Evolutionary conservation across 2,329 filamentous ascomycete genomes (phyloP).

Genomic region (Venturia aucupariae): DNA sequence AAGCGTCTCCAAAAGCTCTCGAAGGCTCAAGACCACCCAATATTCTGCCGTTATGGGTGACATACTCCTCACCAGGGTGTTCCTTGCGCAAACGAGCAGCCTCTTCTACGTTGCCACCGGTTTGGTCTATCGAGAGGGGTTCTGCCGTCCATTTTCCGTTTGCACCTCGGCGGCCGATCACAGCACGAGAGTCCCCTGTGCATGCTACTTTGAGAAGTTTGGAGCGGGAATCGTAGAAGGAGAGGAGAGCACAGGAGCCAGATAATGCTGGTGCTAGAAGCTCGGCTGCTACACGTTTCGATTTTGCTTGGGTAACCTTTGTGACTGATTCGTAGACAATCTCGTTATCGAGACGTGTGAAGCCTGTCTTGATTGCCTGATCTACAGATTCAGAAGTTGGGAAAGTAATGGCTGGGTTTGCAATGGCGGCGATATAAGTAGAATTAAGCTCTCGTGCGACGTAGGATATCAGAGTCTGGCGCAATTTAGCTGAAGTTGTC

Average conservation of each 20-base stretch:
- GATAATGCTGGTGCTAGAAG: constrained; percentile 86
- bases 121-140: constrained; percentile 85
- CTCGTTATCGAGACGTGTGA: constrained; percentile 80
- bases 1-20: constrained; percentile 89
- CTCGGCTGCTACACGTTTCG: constrained; percentile 84
- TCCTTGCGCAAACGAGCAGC: constrained; percentile 71
- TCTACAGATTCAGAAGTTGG: constrained; percentile 78
- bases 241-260: constrained; percentile 91
- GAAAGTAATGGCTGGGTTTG: constrained; percentile 46
- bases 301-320: constrained; percentile 80
- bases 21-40: constrained; percentile 87
- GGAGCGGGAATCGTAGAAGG: constrained; percentile 85
- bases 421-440: constrained; percentile 70
- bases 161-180: constrained; percentile 67
- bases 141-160: constrained; percentile 91
- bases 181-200: constrained; percentile 91
- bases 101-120: constrained; percentile 79
- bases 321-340: constrained; percentile 90
- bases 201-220: constrained; percentile 89
- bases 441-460: constrained; percentile 87
- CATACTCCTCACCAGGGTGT: constrained; percentile 82
- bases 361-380: constrained; percentile 83
- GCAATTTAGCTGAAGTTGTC: constrained; percentile 94
- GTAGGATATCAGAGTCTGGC: constrained; percentile 83
- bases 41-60: constrained; percentile 81